These are phyloP conservation scores for Suillus variegatus DNA, from an alignment of 768 basidiomycete genomes.

Conservation along the genomic window DNA sequence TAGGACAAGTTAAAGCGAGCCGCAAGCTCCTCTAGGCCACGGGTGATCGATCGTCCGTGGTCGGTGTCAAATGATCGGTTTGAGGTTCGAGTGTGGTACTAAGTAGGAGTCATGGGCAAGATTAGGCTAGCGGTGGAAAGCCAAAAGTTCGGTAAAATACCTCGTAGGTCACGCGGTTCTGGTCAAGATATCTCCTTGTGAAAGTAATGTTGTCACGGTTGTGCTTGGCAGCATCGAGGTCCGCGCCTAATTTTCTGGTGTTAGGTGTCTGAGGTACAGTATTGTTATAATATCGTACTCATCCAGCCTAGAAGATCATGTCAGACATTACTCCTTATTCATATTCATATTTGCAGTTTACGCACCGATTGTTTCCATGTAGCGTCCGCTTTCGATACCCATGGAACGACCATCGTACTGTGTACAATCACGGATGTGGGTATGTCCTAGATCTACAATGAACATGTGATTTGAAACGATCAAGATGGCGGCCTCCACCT, in stretches of 20 bases:
- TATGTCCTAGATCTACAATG: constrained; percentile 50
- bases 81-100: constrained; percentile 66
- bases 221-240: constrained; percentile 41
- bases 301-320: constrained; percentile 48
- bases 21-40: constrained; percentile 54
- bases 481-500: constrained; percentile 35
- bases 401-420: constrained; percentile 70
- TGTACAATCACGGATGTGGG: constrained; percentile 80
- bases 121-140: not conserved
- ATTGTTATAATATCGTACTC: constrained; percentile 42
- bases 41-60: constrained; percentile 53
- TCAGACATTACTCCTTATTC: not conserved
- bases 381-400: constrained; percentile 80
- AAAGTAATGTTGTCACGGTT: constrained; percentile 56
- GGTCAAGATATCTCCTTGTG: constrained; percentile 74
- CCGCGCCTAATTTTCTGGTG: constrained; percentile 38
- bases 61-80: constrained; percentile 62
- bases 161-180: constrained; percentile 77
- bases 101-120: constrained; percentile 7
- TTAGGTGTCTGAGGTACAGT: not conserved
- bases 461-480: not conserved
- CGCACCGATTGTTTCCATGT: constrained; percentile 90
- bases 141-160: constrained; percentile 28
- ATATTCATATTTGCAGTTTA: not conserved
- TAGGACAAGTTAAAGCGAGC: constrained; percentile 60